Evolutionary conservation across 192 early-diverging fungal genomes (phyloP).

Genomic region (Entophlyctis luteolus): DNA sequence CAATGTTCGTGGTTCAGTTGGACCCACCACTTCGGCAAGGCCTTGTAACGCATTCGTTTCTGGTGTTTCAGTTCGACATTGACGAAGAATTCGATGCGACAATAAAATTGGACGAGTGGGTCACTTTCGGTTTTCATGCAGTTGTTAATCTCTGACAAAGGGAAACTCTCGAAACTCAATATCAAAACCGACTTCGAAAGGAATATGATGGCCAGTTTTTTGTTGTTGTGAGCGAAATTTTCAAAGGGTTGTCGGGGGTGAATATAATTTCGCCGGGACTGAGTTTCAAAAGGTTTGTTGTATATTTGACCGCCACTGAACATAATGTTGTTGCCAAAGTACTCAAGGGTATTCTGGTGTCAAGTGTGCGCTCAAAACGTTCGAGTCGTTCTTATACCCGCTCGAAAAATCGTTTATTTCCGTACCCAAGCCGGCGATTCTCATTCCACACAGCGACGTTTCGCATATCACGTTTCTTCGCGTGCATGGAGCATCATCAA

Average conservation of each 20-base stretch:
- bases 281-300: slow-evolving; percentile 30
- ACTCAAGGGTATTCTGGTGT: slow-evolving; percentile 74
- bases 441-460: slow-evolving; percentile 82
- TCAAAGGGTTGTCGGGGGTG: slow-evolving; percentile 75
- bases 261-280: slow-evolving; percentile 66
- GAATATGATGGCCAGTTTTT: slow-evolving; percentile 83
- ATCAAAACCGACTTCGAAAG: slow-evolving; percentile 71
- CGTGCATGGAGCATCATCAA: slow-evolving; percentile 40
- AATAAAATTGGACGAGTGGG: slow-evolving; percentile 72
- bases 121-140: background rate
- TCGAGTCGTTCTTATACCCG: slow-evolving; percentile 90
- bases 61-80: slow-evolving; percentile 92
- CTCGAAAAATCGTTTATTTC: slow-evolving; percentile 92
- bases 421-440: slow-evolving; percentile 89
- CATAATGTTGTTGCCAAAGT: slow-evolving; percentile 36
- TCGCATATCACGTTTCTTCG: slow-evolving; percentile 84
- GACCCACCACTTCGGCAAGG: slow-evolving; percentile 96
- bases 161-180: slow-evolving; percentile 63
- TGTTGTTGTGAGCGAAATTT: slow-evolving; percentile 80
- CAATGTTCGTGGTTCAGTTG: slow-evolving; percentile 87
- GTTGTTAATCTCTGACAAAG: slow-evolving; percentile 25
- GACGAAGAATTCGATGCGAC: slow-evolving; percentile 85
- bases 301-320: background rate
- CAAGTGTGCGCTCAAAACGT: slow-evolving; percentile 95
- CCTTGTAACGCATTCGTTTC: slow-evolving; percentile 89